A percentile compares a stretch with the other conserved stretches of the same genome.
Evolutionary conservation across 192 early-diverging fungal species (phyloP).

Genomic region (Backusella liffmaniae): DNA sequence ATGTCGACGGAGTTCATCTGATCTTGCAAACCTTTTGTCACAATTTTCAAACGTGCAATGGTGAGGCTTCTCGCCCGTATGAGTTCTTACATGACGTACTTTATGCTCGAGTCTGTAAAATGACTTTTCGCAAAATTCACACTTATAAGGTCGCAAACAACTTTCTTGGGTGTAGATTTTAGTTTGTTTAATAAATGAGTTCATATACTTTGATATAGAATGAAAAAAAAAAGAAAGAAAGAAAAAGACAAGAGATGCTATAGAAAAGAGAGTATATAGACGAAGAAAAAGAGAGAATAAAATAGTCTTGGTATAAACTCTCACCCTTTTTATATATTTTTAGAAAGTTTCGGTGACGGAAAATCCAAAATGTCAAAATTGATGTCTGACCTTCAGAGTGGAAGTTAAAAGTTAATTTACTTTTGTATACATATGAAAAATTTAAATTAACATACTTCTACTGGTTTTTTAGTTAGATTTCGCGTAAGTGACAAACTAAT

Average conservation of each 20-base stretch:
- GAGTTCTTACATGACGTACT: slow-evolving; percentile 78
- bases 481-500: too few relatives aligned
- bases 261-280: neutral
- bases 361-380: neutral
- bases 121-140: slow-evolving; percentile 58
- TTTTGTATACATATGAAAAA: neutral
- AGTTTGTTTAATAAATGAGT: slow-evolving; percentile 2
- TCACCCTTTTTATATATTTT: neutral
- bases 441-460: neutral
- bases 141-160: slow-evolving; percentile 50
- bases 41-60: slow-evolving; percentile 67
- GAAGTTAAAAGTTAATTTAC: neutral
- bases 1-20: slow-evolving; percentile 65
- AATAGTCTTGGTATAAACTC: neutral
- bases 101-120: slow-evolving; percentile 84
- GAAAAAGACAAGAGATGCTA: neutral
- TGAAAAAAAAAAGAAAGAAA: neutral
- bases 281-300: neutral
- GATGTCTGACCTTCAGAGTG: neutral
- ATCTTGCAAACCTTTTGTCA: slow-evolving; percentile 75
- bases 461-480: too few relatives aligned
- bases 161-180: neutral
- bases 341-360: neutral
- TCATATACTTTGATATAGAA: neutral
- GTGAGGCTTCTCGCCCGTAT: slow-evolving; percentile 83